These are phyloP conservation scores for Botrytis sinoallii DNA, from an alignment of 2,329 filamentous ascomycete species.

Conservation along the genomic window DNA sequence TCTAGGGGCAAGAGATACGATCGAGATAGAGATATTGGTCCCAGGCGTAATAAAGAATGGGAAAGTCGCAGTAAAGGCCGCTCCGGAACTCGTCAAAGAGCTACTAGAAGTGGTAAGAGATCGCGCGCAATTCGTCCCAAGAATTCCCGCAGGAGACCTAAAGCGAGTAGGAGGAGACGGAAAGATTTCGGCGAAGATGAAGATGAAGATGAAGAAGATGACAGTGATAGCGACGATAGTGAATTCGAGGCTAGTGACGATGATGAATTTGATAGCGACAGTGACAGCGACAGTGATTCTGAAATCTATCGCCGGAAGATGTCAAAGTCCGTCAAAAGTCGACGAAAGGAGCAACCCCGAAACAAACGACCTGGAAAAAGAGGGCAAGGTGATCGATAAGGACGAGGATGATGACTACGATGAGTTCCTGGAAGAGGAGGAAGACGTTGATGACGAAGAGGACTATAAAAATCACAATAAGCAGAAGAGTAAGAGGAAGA, in stretches of 20 bases:
- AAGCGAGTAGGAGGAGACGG: not conserved
- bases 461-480: not conserved
- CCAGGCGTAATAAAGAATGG: not conserved
- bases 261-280: not conserved
- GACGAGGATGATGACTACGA: not conserved
- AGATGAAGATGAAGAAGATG: not conserved
- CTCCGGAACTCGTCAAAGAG: not conserved
- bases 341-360: not conserved
- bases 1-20: not conserved
- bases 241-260: not conserved
- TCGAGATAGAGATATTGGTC: not conserved
- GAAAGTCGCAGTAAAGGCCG: not conserved
- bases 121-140: not conserved
- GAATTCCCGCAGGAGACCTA: not conserved
- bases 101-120: not conserved
- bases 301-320: not conserved
- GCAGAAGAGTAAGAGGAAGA: not conserved
- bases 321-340: not conserved
- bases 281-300: not conserved
- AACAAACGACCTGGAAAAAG: not conserved
- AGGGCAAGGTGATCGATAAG: not conserved
- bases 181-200: not conserved
- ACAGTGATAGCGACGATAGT: conserved; percentile 3
- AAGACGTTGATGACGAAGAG: not conserved
- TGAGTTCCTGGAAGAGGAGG: not conserved